Conservation (phyloP, 2,329 filamentous ascomycete genomes). For the Tolypocladium inflatum region DNA sequence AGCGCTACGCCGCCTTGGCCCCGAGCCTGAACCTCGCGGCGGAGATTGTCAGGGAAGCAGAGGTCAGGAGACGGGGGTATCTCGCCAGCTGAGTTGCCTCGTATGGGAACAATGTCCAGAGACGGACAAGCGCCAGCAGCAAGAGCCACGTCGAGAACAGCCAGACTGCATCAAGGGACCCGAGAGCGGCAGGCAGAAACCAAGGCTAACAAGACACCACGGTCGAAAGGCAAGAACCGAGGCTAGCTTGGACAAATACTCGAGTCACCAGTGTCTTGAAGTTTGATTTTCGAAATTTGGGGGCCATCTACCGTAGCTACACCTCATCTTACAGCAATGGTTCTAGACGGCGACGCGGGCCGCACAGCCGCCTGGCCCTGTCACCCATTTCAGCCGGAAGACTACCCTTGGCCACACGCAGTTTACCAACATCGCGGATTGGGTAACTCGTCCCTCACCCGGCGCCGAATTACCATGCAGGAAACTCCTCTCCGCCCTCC, state of each 20-base stretch:
- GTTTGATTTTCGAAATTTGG: background rate
- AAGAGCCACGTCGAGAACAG: background rate
- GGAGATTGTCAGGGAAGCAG: constrained; percentile 73
- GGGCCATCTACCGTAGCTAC: background rate
- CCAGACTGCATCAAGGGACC: background rate
- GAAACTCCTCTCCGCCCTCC: background rate
- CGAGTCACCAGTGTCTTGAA: background rate
- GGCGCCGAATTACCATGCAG: background rate
- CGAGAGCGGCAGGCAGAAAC: no score
- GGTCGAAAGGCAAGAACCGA: background rate
- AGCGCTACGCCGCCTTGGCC: constrained; percentile 63
- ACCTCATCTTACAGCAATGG: background rate
- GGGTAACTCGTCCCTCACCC: background rate
- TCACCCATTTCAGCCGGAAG: no score
- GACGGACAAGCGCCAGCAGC: background rate
- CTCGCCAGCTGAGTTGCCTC: constrained; percentile 33
- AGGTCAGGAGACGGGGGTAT: constrained; percentile 58
- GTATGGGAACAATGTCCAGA: no score
- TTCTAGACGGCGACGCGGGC: no score
- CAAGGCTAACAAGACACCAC: background rate
- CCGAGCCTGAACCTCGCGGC: constrained; percentile 68
- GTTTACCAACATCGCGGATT: background rate
- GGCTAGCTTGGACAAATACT: background rate
- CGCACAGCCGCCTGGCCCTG: no score
- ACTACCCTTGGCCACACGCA: background rate